phyloP scores from a whole-genome alignment of 208 protist genomes.

The Leishmania mexicana region DNA sequence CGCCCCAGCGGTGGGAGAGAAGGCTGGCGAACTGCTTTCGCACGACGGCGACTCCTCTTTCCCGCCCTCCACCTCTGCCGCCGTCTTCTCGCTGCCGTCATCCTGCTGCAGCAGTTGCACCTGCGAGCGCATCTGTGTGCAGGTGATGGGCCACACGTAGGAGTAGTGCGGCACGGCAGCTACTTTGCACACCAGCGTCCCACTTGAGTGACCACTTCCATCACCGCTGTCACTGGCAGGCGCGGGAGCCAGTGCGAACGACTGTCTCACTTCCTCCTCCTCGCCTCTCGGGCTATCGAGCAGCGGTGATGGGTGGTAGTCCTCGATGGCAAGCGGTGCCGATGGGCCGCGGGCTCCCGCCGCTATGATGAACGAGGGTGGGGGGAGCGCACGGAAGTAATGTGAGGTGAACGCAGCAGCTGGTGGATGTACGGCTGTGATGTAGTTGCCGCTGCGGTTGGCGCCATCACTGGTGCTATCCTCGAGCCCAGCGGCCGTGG shows the following conservation, averaged over 20 bases:
- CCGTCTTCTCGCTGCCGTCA: neutral
- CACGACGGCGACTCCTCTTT: slow-evolving; percentile 1
- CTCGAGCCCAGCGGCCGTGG: neutral
- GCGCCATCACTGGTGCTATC: neutral
- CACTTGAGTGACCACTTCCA: neutral
- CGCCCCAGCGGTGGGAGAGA: slow-evolving; percentile 18
- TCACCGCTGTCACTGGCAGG: neutral
- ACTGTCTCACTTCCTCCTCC: slow-evolving; percentile 6
- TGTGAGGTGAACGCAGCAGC: slow-evolving; percentile 42
- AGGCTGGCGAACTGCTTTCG: slow-evolving; percentile 14
- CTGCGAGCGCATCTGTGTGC: neutral
- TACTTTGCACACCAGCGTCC: neutral
- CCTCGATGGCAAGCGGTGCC: slow-evolving; percentile 50
- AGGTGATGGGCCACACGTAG: slow-evolving; percentile 8
- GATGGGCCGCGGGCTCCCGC: slow-evolving; percentile 8
- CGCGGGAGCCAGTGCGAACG: neutral
- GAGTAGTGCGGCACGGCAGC: slow-evolving; percentile 2
- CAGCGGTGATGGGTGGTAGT: slow-evolving; percentile 18
- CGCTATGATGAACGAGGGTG: slow-evolving; percentile 19
- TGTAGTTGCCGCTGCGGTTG: slow-evolving; percentile 3
- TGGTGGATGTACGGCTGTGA: slow-evolving; percentile 1
- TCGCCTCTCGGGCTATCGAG: neutral
- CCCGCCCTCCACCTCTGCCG: neutral
- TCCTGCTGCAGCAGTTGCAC: slow-evolving; percentile 10
- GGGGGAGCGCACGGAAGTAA: slow-evolving; percentile 66